Evolutionary conservation across 78 protist species (phyloP).

Genomic region (Dictyostelium intermedium): DNA sequence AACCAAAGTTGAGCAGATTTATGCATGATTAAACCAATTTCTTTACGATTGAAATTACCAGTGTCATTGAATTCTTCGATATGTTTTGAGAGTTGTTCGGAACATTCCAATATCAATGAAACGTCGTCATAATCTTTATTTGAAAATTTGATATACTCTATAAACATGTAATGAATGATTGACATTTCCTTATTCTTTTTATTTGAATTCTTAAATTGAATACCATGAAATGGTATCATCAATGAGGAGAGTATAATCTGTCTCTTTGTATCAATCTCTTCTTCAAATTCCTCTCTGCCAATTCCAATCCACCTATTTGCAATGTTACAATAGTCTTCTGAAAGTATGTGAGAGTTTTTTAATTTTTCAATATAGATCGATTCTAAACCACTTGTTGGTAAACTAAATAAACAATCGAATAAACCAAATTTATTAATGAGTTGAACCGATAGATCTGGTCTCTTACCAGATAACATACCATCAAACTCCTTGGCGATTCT

Average conservation of each 20-base stretch:
- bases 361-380: background rate
- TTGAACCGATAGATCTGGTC: slow-evolving; percentile 35
- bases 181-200: slow-evolving; percentile 44
- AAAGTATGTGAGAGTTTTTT: background rate
- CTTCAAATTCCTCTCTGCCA: background rate
- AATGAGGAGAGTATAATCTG: slow-evolving; percentile 14
- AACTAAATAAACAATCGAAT: slow-evolving; percentile 46
- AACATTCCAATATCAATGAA: slow-evolving; percentile 15
- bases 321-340: background rate
- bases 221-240: background rate
- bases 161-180: slow-evolving; percentile 9
- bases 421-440: slow-evolving; percentile 33
- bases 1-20: slow-evolving; percentile 55
- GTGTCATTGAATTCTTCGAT: background rate
- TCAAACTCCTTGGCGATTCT: slow-evolving; percentile 87
- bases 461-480: slow-evolving; percentile 75
- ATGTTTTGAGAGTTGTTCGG: background rate
- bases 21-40: slow-evolving; percentile 29
- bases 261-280: slow-evolving; percentile 17
- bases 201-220: background rate
- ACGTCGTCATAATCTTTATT: slow-evolving; percentile 67
- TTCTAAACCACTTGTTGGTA: background rate
- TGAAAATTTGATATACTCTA: slow-evolving; percentile 43
- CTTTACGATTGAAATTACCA: slow-evolving; percentile 8
- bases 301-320: background rate